Percentiles rank a stretch among this genome's conserved stretches.
These are phyloP conservation scores for Ophiostoma ips DNA, from an alignment of 2,329 filamentous ascomycete species.

Conservation along the genomic window DNA sequence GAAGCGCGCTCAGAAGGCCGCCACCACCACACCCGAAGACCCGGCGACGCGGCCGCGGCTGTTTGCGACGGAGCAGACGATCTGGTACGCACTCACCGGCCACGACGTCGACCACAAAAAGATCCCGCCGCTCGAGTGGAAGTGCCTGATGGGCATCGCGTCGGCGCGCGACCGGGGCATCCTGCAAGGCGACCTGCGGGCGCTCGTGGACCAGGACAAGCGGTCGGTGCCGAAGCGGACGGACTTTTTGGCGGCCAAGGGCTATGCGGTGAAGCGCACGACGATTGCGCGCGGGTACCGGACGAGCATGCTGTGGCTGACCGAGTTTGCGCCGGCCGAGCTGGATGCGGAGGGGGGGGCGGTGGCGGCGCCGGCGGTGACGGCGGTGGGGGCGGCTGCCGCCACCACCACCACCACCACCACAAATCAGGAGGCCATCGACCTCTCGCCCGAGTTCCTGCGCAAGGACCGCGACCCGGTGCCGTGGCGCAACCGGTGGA, in stretches of 20 bases:
- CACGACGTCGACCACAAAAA: slow-evolving; percentile 45
- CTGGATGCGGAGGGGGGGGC: slow-evolving; percentile 21
- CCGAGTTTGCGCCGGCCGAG: slow-evolving; percentile 35
- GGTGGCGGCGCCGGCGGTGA: background rate
- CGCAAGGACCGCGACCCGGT: slow-evolving; percentile 36
- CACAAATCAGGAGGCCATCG: too few relatives aligned
- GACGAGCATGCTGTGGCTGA: slow-evolving; percentile 49
- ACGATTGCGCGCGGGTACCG: slow-evolving; percentile 44
- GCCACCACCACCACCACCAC: too few relatives aligned
- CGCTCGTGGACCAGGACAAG: slow-evolving; percentile 47
- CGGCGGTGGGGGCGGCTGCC: background rate
- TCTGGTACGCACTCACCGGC: slow-evolving; percentile 46
- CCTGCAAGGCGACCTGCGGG: slow-evolving; percentile 44
- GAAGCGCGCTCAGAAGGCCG: background rate
- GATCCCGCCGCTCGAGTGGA: slow-evolving; percentile 45
- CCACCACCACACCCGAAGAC: slow-evolving; percentile 2
- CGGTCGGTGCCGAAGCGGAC: slow-evolving; percentile 49
- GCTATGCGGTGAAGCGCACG: slow-evolving; percentile 48
- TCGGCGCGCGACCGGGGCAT: slow-evolving; percentile 40
- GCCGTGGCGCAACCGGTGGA: slow-evolving; percentile 43
- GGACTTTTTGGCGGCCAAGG: slow-evolving; percentile 43
- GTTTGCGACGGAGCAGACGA: slow-evolving; percentile 37
- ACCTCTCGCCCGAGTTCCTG: slow-evolving; percentile 20
- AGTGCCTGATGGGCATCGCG: slow-evolving; percentile 42
- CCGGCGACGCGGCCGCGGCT: slow-evolving; percentile 22